Percentiles rank a stretch among this genome's conserved stretches.
Conservation (phyloP, 352 stramenopile genomes). For the Globisporangium solare region DNA sequence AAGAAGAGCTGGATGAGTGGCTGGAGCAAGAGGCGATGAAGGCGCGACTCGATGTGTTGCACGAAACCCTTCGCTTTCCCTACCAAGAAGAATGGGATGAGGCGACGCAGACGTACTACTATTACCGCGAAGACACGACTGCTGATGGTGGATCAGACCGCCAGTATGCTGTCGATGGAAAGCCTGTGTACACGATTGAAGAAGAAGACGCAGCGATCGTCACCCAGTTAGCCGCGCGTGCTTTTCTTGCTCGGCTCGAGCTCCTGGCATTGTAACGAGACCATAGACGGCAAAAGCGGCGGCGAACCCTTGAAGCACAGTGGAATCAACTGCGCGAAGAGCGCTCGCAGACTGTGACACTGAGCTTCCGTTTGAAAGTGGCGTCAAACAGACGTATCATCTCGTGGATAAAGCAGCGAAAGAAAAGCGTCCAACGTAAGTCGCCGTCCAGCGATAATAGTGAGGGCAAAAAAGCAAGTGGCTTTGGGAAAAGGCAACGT, state of each 20-base stretch:
- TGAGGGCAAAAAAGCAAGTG: not conserved
- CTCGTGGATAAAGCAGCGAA: conserved; percentile 19
- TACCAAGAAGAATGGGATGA: conserved; percentile 64
- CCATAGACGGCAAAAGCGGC: conserved; percentile 22
- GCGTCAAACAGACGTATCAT: conserved; percentile 13
- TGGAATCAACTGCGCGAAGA: conserved; percentile 39
- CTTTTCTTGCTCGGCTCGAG: conserved; percentile 34
- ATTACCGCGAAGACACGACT: conserved; percentile 21
- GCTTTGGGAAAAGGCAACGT: not conserved
- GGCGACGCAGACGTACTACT: conserved; percentile 31
- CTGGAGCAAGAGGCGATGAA: conserved; percentile 25
- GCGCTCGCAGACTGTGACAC: conserved; percentile 40
- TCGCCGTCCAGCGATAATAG: not conserved
- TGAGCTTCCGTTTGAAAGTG: conserved; percentile 20
- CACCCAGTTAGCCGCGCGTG: conserved; percentile 39
- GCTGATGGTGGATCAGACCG: not conserved
- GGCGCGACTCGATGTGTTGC: conserved; percentile 30
- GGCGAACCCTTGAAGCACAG: conserved; percentile 26
- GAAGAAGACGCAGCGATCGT: conserved; percentile 46
- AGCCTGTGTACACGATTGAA: conserved; percentile 55
- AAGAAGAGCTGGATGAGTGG: conserved; percentile 43
- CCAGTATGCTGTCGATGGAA: conserved; percentile 22
- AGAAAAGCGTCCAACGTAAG: not conserved
- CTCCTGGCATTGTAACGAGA: conserved; percentile 24
- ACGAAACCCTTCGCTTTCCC: conserved; percentile 40